Percentiles rank a stretch among this genome's conserved stretches.
Evolutionary conservation across 73 alveolate genomes (phyloP).

Genomic region (Symbiodinium natans): DNA sequence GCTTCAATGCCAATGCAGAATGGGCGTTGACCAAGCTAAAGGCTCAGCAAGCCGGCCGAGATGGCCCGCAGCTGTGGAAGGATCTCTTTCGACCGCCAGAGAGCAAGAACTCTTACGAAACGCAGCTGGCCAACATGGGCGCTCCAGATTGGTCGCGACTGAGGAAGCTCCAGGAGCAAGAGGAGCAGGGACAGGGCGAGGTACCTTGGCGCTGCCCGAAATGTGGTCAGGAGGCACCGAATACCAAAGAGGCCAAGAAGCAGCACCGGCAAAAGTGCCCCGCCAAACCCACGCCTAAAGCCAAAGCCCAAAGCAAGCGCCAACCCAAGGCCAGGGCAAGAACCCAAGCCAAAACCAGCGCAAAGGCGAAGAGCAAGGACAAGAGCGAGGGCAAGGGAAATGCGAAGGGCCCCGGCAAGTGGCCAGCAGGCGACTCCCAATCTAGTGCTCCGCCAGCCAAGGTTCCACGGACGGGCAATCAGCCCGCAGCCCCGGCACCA

Average conservation of each 20-base stretch:
- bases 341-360: not conserved
- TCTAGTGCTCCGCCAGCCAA: too few species aligned
- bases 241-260: not conserved
- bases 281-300: not conserved
- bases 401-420: too few species aligned
- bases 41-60: not conserved
- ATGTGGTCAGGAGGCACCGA: not conserved
- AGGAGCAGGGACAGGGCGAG: not conserved
- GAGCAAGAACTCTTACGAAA: not conserved
- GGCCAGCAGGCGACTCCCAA: too few species aligned
- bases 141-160: not conserved
- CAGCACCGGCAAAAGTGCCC: constrained; percentile 17
- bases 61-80: constrained; percentile 5
- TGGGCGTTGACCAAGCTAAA: not conserved
- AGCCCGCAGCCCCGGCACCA: too few species aligned
- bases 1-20: not conserved
- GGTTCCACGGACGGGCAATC: too few species aligned
- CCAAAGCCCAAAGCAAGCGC: not conserved
- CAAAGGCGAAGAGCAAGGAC: not conserved
- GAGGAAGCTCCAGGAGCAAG: too few species aligned
- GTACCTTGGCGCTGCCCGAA: not conserved
- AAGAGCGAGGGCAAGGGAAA: too few species aligned
- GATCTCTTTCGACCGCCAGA: not conserved
- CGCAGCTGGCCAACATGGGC: not conserved
- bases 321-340: not conserved